Base-by-base conservation (phyloP, 2,329 filamentous ascomycete species). In the Pseudofabraea citricarpa region DNA sequence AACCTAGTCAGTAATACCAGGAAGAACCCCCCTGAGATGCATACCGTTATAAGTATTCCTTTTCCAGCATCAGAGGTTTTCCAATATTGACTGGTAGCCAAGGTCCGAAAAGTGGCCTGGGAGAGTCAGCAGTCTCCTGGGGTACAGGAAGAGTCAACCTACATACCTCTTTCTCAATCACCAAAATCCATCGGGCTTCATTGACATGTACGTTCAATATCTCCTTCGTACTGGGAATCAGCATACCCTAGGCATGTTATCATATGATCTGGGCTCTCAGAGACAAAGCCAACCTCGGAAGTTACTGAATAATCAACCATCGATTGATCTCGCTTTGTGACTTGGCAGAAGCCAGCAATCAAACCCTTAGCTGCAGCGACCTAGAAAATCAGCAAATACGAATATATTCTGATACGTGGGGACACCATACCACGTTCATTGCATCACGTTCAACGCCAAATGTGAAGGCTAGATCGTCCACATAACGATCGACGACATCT, bases 161-260 rank as follows among this genome's bases (percentile, higher is more conserved):
- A n/a, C n/a, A n/a, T n/a, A 80, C 85, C 69, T 93, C 87, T 64
- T 93, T 91, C 58, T 93, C 87, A 40, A 91, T 74, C 0, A 91
- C 75, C 0, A 91, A 65, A 33, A 90, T 67, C 85, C 83, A 90
- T 42, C 68, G 67, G 2, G 75, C 63, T 1, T 56, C 46, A 0
- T 61, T 59, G n/a, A 83, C 61, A 29, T 79, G 62, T 2, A 87
- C 53, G 2, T 57, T 58, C 0, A 70, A 63, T 10, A 83, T 68
- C 0, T 73, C 70, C 39, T 65, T 67, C 2, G 71, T 52, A 6
- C 67, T 66, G 0, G 85, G 85, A 7, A 91, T 69, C 0, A 83
- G 64, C 5, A 75, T 65, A 1, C 84, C 83, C 76, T 85, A 32
- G 31, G 21, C 4, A 26, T 7, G 19, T 41, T 29, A 47, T 31